These are phyloP conservation scores for Colletotrichum sublineola DNA, from an alignment of 2,329 filamentous ascomycete species.

Conservation along the genomic window DNA sequence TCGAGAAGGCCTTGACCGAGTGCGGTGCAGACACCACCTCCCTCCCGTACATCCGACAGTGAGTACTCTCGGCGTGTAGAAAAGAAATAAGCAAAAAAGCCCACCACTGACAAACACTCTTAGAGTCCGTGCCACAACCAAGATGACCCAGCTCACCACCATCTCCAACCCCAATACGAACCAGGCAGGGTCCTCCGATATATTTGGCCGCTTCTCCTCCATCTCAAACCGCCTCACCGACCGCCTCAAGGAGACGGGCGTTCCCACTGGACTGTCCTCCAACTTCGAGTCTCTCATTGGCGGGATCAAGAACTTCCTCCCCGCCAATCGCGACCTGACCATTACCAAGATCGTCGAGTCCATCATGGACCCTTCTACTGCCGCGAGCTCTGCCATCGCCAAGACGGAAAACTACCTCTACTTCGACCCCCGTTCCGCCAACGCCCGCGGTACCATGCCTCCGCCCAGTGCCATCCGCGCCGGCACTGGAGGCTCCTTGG, in stretches of 20 bases:
- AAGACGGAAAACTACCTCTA: constrained; percentile 98
- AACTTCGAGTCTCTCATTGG: constrained; percentile 97
- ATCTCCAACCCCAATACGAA: constrained; percentile 81
- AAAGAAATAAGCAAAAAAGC: no score
- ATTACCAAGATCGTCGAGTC: constrained; percentile 98
- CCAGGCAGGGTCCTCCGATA: constrained; percentile 75
- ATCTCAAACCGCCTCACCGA: constrained; percentile 94
- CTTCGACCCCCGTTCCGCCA: constrained; percentile 94
- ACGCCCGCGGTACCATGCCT: constrained; percentile 91
- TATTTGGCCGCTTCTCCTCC: constrained; percentile 93
- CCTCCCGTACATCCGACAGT: constrained; percentile 89
- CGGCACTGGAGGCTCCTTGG: constrained; percentile 54
- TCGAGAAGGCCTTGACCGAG: constrained; percentile 84
- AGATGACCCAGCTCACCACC: constrained; percentile 98
- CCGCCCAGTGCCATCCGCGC: constrained; percentile 75
- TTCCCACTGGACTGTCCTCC: constrained; percentile 75
- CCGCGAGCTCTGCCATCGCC: constrained; percentile 90
- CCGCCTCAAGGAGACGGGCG: constrained; percentile 89
- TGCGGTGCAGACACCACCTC: constrained; percentile 82
- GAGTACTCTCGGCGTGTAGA: constrained; percentile 51
- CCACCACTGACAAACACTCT: constrained; percentile 45
- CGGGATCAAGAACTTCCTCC: constrained; percentile 98
- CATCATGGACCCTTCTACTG: constrained; percentile 94
- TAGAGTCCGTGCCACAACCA: constrained; percentile 90
- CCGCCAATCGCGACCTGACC: constrained; percentile 93